Percentiles rank a stretch among this genome's conserved stretches.
These are phyloP conservation scores for Boletus reticulatus DNA, from an alignment of 768 basidiomycete genomes.

Conservation along the genomic window DNA sequence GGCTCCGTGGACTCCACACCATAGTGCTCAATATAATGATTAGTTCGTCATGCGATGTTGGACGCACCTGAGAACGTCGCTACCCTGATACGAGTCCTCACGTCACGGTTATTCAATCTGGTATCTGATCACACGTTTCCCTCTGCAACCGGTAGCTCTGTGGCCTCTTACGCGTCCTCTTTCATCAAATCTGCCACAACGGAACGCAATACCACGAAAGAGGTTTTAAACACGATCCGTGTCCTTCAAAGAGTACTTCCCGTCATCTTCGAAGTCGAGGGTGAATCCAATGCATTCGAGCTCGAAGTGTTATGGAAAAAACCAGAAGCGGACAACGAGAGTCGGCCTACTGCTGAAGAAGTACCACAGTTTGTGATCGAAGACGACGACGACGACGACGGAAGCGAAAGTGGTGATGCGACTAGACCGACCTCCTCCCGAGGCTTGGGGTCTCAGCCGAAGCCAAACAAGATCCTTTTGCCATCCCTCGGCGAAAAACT, in stretches of 20 bases:
- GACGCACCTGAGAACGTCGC: conserved; percentile 86
- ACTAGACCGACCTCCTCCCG: conserved; percentile 16
- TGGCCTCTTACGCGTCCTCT: conserved; percentile 66
- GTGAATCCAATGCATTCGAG: conserved; percentile 72
- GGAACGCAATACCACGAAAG: conserved; percentile 72
- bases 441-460: conserved; percentile 23
- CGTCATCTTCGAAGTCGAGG: conserved; percentile 80
- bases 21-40: conserved; percentile 6
- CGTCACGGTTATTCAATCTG: conserved; percentile 68
- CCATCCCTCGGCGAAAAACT: conserved; percentile 84
- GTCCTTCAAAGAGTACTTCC: conserved; percentile 88
- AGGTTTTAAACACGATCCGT: conserved; percentile 90
- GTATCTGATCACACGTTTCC: conserved; percentile 83
- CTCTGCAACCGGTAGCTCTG: conserved; percentile 49
- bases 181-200: conserved; percentile 58
- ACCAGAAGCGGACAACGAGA: conserved; percentile 44
- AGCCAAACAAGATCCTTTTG: conserved; percentile 44
- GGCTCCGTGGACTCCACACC: neutral
- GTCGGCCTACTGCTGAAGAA: conserved; percentile 24
- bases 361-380: conserved; percentile 84
- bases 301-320: conserved; percentile 81
- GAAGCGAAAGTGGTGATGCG: conserved; percentile 39
- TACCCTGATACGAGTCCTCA: conserved; percentile 72
- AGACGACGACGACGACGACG: conserved; percentile 70
- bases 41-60: conserved; percentile 79